Base-by-base conservation (phyloP, 768 basidiomycete genomes). In the Sporobolomyces roseus region DNA sequence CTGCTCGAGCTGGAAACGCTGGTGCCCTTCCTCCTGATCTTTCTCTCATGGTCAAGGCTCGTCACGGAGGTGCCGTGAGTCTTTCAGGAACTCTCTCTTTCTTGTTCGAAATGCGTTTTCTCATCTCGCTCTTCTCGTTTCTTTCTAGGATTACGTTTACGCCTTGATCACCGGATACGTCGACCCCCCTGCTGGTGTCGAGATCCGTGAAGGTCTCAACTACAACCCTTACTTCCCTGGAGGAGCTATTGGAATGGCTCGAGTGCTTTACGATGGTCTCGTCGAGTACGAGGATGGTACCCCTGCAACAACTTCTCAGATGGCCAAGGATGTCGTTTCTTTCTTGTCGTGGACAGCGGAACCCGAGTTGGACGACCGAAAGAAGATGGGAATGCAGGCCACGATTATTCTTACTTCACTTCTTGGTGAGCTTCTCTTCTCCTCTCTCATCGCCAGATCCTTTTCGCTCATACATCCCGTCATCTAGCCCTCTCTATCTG, bases 201-300 rank as follows among this genome's bases (percentile, higher is more conserved):
- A 91, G 78, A 83, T 94, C 73, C 91, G 90, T 79, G 94, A 97
- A 60, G 94, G 91, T 74, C 89, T 97, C 91, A 96, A 93, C 85
- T 98, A 96, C 84, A 73, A 91, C 82, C 92, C 93, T 25, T 98
- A 88, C 83, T 99, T 99, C 89, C 94, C 94, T 48, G 93, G 96
- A 62, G 94, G 93, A 77, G 93, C 93, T 73, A 97, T 98, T 68
- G 89, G 91, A 78, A 99, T 99, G 96, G 93, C 91, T 59, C 91
- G 94, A 77, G 86, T 97, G 41, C 82, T 98, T 73, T 98, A 90
- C 78, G 96, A 98, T 76, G 93, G 91, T 45, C 80, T 98, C 51
- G 94, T 98, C 64, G 96, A 99, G 80, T 99, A 90, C 79, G 89
- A 91, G 0, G 96, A 99, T 78, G 92, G 89, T 55, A 98, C 96